These are phyloP conservation scores for Sisymbrium altissimum DNA, from an alignment of 345 rosid species.

Conservation along the genomic window DNA sequence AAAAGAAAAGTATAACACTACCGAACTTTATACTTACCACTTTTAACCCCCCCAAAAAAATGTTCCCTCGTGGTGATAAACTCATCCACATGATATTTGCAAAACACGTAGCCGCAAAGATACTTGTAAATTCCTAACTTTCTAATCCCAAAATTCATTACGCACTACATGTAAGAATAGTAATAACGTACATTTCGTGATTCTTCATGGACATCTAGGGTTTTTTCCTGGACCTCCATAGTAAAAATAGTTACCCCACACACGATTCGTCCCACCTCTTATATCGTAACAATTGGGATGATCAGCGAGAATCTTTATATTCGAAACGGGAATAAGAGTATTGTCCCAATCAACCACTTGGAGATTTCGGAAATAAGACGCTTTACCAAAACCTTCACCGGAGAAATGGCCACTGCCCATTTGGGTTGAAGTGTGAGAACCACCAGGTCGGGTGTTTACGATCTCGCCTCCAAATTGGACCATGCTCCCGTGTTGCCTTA, in stretches of 20 bases:
- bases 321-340: conserved; percentile 62
- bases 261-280: conserved; percentile 72
- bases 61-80: background rate
- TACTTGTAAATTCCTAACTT: conserved; percentile 14
- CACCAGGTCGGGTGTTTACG: conserved; percentile 69
- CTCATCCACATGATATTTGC: conserved; percentile 2
- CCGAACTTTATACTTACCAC: conserved; percentile 9
- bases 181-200: background rate
- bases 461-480: conserved; percentile 93
- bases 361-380: conserved; percentile 83
- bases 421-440: conserved; percentile 80
- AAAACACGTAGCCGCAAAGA: conserved; percentile 10
- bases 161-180: conserved; percentile 17
- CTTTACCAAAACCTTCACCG: conserved; percentile 87
- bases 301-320: conserved; percentile 72
- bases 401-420: conserved; percentile 99
- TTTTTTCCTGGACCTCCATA: conserved; percentile 98
- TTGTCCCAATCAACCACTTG: conserved; percentile 97
- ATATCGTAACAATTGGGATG: conserved; percentile 88
- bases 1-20: background rate
- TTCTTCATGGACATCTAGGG: conserved; percentile 34
- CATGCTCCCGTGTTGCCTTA: conserved; percentile 84
- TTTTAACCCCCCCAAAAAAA: background rate
- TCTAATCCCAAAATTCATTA: conserved; percentile 16
- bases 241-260: conserved; percentile 93